Percentiles rank a stretch among this genome's conserved stretches.
Evolutionary conservation across 1,284 basidiomycete species (phyloP).

Genomic region (Butyriboletus appendiculatus): DNA sequence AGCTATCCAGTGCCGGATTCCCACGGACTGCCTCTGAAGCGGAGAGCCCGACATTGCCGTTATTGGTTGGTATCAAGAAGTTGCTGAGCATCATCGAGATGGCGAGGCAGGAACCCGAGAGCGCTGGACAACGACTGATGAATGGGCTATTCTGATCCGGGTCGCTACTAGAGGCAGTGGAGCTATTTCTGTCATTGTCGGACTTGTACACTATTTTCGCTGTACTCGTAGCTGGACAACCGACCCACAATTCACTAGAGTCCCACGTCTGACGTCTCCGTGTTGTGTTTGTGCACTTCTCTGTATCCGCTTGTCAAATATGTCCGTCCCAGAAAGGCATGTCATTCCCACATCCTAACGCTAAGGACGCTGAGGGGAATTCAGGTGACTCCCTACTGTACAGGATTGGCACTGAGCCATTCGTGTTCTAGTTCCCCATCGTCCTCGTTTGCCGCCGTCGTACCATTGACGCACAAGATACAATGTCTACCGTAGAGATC

Average conservation of each 20-base stretch:
- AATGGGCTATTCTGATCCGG: constrained; percentile 57
- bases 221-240: constrained; percentile 1
- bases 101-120: constrained; percentile 91
- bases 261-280: neutral
- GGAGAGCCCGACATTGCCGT: constrained; percentile 40
- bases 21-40: constrained; percentile 47
- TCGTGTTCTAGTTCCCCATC: neutral
- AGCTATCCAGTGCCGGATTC: constrained; percentile 81
- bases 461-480: constrained; percentile 1
- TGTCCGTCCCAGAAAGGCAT: constrained; percentile 24
- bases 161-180: constrained; percentile 36
- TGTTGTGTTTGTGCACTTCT: neutral
- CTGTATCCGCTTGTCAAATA: neutral
- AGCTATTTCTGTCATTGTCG: constrained; percentile 25
- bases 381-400: neutral
- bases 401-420: constrained; percentile 4
- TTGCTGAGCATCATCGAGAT: constrained; percentile 93
- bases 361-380: constrained; percentile 11
- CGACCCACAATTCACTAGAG: neutral
- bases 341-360: constrained; percentile 21
- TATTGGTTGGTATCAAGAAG: constrained; percentile 95
- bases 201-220: constrained; percentile 8
- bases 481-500: constrained; percentile 41
- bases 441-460: neutral
- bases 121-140: constrained; percentile 73